Conservation (phyloP, 139 green algal genomes). For the Pleodorina starrii region DNA sequence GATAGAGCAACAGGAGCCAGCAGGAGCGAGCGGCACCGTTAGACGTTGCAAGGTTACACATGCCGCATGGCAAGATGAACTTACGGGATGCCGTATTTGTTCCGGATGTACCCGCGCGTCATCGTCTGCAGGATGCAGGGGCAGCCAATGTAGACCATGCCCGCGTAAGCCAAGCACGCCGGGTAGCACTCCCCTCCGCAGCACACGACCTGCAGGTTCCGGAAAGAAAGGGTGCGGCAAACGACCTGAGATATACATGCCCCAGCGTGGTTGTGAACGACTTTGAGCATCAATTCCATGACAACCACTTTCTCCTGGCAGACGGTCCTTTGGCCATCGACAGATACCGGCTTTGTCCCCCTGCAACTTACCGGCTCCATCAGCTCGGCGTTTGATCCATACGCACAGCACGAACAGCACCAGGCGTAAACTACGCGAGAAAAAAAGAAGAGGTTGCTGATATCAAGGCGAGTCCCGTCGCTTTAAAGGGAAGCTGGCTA, state of each 20-base stretch:
- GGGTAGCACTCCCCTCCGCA: not conserved
- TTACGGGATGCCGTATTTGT: conserved; percentile 41
- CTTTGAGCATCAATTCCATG: too few species aligned
- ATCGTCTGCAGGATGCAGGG: conserved; percentile 15
- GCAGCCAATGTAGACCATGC: not conserved
- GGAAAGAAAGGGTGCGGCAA: too few species aligned
- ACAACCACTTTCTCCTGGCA: too few species aligned
- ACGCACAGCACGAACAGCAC: not conserved
- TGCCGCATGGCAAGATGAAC: not conserved
- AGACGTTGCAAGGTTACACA: not conserved
- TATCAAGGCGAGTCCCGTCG: too few species aligned
- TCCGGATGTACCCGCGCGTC: conserved; percentile 2
- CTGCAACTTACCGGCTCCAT: not conserved
- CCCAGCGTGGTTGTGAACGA: too few species aligned
- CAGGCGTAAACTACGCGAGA: not conserved
- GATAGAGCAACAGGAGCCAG: not conserved
- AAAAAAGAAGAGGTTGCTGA: too few species aligned
- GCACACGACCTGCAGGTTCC: not conserved
- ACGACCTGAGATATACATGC: too few species aligned
- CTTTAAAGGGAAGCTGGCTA: too few species aligned
- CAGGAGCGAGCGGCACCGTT: not conserved
- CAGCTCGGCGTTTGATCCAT: not conserved
- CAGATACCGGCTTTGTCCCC: too few species aligned
- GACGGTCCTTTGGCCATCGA: too few species aligned
- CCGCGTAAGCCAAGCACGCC: not conserved